These are phyloP conservation scores for Mycena olivaceomarginata DNA, from an alignment of 768 basidiomycete species.

Conservation along the genomic window DNA sequence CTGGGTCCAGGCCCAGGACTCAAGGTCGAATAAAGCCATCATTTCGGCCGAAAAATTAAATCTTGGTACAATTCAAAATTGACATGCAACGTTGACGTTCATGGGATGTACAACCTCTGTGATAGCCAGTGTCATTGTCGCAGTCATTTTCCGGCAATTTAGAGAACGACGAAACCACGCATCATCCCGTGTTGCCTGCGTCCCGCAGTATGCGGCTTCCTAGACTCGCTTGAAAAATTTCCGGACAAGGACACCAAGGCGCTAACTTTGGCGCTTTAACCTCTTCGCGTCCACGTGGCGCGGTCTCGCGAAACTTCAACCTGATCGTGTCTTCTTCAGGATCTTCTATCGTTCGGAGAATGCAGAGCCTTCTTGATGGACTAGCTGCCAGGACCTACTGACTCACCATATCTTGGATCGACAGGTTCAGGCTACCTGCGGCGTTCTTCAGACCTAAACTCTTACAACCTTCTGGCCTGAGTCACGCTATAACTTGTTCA, in stretches of 20 bases:
- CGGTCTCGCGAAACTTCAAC: background rate
- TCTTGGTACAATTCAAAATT: background rate
- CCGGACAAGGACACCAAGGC: background rate
- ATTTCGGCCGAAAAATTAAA: background rate
- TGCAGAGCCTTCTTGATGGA: slow-evolving; percentile 9
- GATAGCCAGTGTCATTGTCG: background rate
- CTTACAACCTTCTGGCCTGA: background rate
- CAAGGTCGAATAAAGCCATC: background rate
- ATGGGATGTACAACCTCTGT: background rate
- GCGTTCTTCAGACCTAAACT: background rate
- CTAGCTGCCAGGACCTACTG: background rate
- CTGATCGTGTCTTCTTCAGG: background rate
- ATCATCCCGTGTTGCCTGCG: background rate
- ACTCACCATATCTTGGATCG: slow-evolving; percentile 1
- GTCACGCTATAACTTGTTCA: background rate
- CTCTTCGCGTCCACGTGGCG: slow-evolving; percentile 23
- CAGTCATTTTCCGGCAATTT: background rate
- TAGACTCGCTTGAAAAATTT: background rate
- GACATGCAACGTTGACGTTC: background rate
- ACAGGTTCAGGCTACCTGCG: slow-evolving; percentile 10
- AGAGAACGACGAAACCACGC: background rate
- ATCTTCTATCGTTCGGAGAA: slow-evolving; percentile 19
- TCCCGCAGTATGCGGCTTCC: background rate
- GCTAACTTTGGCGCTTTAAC: slow-evolving; percentile 16
- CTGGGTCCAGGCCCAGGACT: background rate